Evolutionary conservation across 176 grass and related monocot genomes (phyloP).

Genomic region (Phyllostachys edulis): DNA sequence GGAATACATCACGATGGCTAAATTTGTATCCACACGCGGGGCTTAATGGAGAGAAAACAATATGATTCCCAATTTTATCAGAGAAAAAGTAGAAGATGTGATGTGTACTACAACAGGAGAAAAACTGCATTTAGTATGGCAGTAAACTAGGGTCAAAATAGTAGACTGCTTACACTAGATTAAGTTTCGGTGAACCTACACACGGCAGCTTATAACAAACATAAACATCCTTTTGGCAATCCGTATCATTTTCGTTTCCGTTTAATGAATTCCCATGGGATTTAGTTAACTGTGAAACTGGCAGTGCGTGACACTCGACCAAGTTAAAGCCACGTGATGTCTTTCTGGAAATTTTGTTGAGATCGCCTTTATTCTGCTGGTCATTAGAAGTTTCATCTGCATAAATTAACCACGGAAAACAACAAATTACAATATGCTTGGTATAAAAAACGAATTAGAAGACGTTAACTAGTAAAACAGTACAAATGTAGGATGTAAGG

Average conservation of each 20-base stretch:
- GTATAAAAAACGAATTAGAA: neutral
- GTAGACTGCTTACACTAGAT: conserved; percentile 59
- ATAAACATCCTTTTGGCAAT: conserved; percentile 46
- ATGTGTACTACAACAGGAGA: neutral
- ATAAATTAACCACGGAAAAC: neutral
- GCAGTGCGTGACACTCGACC: conserved; percentile 54
- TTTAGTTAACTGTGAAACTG: conserved; percentile 40
- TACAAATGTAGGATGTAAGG: neutral
- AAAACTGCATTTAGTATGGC: neutral
- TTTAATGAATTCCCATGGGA: conserved; percentile 22
- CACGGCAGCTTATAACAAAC: conserved; percentile 50
- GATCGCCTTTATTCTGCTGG: conserved; percentile 32
- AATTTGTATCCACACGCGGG: neutral
- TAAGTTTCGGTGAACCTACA: conserved; percentile 53
- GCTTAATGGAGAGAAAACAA: conserved; percentile 18
- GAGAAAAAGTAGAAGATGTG: neutral
- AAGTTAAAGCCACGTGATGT: conserved; percentile 65
- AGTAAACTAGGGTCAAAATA: conserved; percentile 5
- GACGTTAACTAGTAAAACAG: neutral
- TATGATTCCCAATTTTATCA: conserved; percentile 20
- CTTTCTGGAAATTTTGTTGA: conserved; percentile 71
- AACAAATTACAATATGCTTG: neutral
- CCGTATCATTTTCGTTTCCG: conserved; percentile 35
- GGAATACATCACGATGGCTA: neutral
- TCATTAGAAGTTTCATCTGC: conserved; percentile 29